These are phyloP conservation scores for Rhexocercosporidium sp. DNA, from an alignment of 2,329 filamentous ascomycete species.

Conservation along the genomic window DNA sequence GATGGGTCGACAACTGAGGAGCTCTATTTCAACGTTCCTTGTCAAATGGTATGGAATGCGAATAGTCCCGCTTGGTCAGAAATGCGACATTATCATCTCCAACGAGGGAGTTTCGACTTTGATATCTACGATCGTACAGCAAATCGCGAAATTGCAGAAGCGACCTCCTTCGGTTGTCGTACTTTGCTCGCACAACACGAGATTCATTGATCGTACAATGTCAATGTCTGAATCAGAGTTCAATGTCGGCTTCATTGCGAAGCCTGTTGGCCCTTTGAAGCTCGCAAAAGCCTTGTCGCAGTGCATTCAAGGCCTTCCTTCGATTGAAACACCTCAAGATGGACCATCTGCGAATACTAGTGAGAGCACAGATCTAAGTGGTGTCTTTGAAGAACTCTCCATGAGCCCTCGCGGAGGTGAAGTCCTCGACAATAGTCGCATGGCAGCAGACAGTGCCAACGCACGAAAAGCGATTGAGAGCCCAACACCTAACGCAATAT, in stretches of 20 bases:
- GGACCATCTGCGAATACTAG: neutral
- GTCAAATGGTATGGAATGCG: conserved; percentile 41
- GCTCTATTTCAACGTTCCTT: conserved; percentile 38
- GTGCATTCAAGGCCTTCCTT: conserved; percentile 32
- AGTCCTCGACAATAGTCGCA: conserved; percentile 40
- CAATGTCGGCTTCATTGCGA: conserved; percentile 41
- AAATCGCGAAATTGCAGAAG: conserved; percentile 11
- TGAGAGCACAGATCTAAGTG: conserved; percentile 35
- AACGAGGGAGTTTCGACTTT: conserved; percentile 33
- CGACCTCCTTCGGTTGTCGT: conserved; percentile 36
- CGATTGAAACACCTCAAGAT: conserved; percentile 27
- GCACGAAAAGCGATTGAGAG: conserved; percentile 41
- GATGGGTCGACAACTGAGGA: conserved; percentile 32
- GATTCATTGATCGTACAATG: conserved; percentile 30
- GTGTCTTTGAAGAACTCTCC: conserved; percentile 38
- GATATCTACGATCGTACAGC: conserved; percentile 27
- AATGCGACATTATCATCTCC: conserved; percentile 36
- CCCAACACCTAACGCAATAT: conserved; percentile 37
- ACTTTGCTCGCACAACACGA: conserved; percentile 39
- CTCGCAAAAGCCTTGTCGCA: conserved; percentile 40
- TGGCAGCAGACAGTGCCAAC: conserved; percentile 41
- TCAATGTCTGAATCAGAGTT: conserved; percentile 21
- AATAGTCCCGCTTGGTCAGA: conserved; percentile 36
- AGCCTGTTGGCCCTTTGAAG: conserved; percentile 42
- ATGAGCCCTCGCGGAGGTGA: conserved; percentile 35